These are phyloP conservation scores for Podaxis carcinomalis DNA, from an alignment of 768 basidiomycete genomes.

Conservation along the genomic window DNA sequence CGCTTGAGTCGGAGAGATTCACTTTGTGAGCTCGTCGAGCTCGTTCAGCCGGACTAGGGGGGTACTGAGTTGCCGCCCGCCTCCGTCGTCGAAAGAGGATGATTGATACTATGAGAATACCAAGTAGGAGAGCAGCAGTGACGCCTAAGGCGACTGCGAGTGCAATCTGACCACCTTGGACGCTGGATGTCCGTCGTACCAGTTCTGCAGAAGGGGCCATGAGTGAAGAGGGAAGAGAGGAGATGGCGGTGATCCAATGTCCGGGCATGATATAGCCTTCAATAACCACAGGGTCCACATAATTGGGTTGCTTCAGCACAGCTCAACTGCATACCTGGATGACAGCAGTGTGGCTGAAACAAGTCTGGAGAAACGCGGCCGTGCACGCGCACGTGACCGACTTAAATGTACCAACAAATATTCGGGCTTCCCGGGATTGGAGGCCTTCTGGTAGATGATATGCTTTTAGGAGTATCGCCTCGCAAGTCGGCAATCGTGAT, in stretches of 20 bases:
- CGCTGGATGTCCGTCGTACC: not conserved
- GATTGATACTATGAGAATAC: not conserved
- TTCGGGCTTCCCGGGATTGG: not conserved
- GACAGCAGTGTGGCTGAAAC: conserved; percentile 7
- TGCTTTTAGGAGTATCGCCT: too few species aligned
- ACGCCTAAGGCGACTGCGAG: not conserved
- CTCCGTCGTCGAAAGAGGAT: not conserved
- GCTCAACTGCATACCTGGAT: not conserved
- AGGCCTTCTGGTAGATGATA: too few species aligned
- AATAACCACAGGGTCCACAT: not conserved
- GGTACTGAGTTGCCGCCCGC: not conserved
- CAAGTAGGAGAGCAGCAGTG: not conserved
- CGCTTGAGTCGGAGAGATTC: not conserved
- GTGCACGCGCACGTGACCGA: not conserved
- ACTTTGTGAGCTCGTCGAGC: not conserved
- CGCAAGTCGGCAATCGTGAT: not conserved
- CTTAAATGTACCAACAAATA: not conserved
- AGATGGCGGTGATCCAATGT: not conserved
- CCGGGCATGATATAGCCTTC: not conserved
- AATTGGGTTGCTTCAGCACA: conserved; percentile 1
- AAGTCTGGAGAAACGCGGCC: not conserved
- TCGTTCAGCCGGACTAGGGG: not conserved
- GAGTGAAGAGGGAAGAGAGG: not conserved
- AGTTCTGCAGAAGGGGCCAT: not conserved
- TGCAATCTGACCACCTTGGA: not conserved